Conservation (phyloP, 371 early-diverging fungal genomes). For the Mortierella sp. region DNA sequence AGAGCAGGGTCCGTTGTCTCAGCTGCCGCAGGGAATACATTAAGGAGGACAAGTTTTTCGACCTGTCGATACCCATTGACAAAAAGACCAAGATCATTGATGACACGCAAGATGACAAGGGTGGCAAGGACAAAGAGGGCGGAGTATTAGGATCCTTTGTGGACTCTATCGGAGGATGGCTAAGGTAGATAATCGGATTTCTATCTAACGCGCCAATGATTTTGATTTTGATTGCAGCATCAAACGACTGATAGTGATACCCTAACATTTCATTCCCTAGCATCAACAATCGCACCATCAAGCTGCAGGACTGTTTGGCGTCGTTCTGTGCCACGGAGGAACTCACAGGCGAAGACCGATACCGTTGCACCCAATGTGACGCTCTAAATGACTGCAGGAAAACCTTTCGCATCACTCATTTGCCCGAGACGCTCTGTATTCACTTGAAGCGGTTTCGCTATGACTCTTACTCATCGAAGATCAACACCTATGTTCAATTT, state of each 20-base stretch:
- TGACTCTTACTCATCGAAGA: slow-evolving; percentile 61
- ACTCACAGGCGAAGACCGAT: slow-evolving; percentile 60
- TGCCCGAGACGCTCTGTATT: slow-evolving; percentile 64
- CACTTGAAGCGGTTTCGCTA: slow-evolving; percentile 65
- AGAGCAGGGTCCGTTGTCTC: slow-evolving; percentile 62
- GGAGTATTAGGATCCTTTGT: slow-evolving; percentile 47
- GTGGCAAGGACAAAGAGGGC: slow-evolving; percentile 32
- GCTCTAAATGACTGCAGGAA: slow-evolving; percentile 58
- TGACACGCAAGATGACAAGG: slow-evolving; percentile 24
- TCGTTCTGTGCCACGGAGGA: slow-evolving; percentile 62
- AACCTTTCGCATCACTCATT: slow-evolving; percentile 50
- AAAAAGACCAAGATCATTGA: slow-evolving; percentile 49
- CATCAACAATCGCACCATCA: slow-evolving; percentile 34
- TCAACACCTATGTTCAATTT: slow-evolving; percentile 64
- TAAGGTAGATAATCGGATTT: no score
- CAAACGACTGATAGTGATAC: not conserved
- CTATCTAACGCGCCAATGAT: not conserved
- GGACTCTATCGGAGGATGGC: slow-evolving; percentile 48
- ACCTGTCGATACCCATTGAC: slow-evolving; percentile 66
- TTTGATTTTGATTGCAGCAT: not conserved
- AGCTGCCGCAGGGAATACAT: slow-evolving; percentile 62
- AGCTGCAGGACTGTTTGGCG: slow-evolving; percentile 60
- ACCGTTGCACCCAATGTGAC: slow-evolving; percentile 61
- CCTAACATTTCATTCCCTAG: not conserved
- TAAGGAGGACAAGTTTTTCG: slow-evolving; percentile 63